Percentiles rank a stretch among this genome's conserved stretches.
Conservation (phyloP, 371 early-diverging fungal species). For the Mucor racemosus region DNA sequence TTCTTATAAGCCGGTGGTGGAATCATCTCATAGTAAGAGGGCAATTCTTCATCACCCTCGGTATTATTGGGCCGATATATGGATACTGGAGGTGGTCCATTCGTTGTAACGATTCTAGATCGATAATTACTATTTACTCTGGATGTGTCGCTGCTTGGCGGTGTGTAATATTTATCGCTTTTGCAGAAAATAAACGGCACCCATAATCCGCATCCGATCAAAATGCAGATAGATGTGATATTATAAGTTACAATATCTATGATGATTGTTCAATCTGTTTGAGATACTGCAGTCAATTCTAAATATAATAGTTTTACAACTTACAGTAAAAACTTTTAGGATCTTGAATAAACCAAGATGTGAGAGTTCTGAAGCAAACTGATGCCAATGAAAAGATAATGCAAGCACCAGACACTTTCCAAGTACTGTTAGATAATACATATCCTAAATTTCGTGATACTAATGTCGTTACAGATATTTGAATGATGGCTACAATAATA, state of each 20-base stretch:
- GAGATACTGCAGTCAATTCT: too few relatives aligned
- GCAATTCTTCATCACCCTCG: conserved; percentile 3
- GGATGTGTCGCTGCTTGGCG: neutral
- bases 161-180: conserved; percentile 5
- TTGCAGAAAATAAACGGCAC: conserved; percentile 15
- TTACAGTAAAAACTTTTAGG: conserved; percentile 4
- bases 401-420: conserved; percentile 9
- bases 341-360: conserved; percentile 4
- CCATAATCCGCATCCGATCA: neutral
- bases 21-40: conserved; percentile 19
- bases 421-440: neutral
- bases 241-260: conserved; percentile 8
- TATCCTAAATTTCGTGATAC: conserved; percentile 5
- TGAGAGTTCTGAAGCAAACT: conserved; percentile 9
- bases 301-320: neutral
- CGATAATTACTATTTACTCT: neutral
- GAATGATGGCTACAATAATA: conserved; percentile 12
- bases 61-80: conserved; percentile 11
- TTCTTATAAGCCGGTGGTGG: conserved; percentile 15
- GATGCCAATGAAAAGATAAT: conserved; percentile 9
- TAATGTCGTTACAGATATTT: neutral
- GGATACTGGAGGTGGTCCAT: neutral
- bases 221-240: conserved; percentile 1
- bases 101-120: neutral
- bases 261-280: neutral